Evolutionary conservation across 495 filamentous ascomycete species (phyloP).

Genomic region (Recurvomyces mirabilis): DNA sequence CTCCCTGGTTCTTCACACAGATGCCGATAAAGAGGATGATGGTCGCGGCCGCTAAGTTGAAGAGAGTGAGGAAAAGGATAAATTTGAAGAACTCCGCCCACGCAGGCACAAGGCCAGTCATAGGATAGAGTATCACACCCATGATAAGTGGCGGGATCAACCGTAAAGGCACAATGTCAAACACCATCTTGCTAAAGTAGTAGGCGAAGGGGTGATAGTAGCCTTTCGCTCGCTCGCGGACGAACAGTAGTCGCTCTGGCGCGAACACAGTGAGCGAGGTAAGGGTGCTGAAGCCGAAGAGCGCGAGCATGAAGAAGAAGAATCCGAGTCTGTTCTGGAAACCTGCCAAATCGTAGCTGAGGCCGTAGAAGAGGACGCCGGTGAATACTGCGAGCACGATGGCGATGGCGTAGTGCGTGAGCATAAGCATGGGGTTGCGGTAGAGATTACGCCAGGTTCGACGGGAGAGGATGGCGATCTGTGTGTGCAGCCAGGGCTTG

Average conservation of each 20-base stretch:
- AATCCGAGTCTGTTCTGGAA: slow-evolving; percentile 98
- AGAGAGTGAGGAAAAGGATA: slow-evolving; percentile 81
- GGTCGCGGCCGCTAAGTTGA: slow-evolving; percentile 85
- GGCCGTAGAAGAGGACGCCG: slow-evolving; percentile 89
- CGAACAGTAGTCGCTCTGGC: slow-evolving; percentile 80
- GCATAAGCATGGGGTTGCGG: slow-evolving; percentile 95
- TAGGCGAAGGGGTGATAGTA: slow-evolving; percentile 98
- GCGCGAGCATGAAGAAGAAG: slow-evolving; percentile 92
- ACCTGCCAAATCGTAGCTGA: slow-evolving; percentile 89
- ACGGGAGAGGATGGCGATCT: slow-evolving; percentile 80
- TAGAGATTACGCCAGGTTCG: slow-evolving; percentile 97
- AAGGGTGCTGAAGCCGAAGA: slow-evolving; percentile 94
- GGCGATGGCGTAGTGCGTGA: slow-evolving; percentile 97
- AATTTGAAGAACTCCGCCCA: slow-evolving; percentile 82
- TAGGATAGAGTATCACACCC: slow-evolving; percentile 94
- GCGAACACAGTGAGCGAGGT: slow-evolving; percentile 91
- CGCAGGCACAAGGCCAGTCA: slow-evolving; percentile 85
- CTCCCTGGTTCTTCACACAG: slow-evolving; percentile 77
- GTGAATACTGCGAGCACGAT: slow-evolving; percentile 89
- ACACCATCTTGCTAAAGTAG: slow-evolving; percentile 84
- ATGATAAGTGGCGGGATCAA: slow-evolving; percentile 94
- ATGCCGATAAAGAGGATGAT: slow-evolving; percentile 97
- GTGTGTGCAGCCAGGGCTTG: slow-evolving; percentile 62
- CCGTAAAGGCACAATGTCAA: slow-evolving; percentile 87
- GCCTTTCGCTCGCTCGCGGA: slow-evolving; percentile 89